phyloP scores from a whole-genome alignment of 164 flowering plant species.

The Cinnamomum chago region DNA sequence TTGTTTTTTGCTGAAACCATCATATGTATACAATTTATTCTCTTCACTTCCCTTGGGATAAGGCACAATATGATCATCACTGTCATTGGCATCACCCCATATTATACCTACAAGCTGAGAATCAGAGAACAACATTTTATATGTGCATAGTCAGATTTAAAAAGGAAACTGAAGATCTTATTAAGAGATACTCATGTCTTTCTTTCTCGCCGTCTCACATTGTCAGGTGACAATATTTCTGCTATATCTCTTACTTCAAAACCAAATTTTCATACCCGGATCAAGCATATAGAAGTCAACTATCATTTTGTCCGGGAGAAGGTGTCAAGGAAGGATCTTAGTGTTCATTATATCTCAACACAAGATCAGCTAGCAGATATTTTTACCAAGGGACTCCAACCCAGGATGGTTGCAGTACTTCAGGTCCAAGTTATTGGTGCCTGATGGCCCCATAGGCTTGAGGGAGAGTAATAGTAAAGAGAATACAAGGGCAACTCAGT shows the following conservation, averaged over 20 bases:
- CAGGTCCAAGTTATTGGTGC: background rate
- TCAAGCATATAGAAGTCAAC: background rate
- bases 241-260: background rate
- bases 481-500: no score
- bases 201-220: background rate
- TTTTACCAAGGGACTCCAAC: background rate
- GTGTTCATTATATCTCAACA: background rate
- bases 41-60: constrained; percentile 27
- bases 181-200: background rate
- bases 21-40: constrained; percentile 12
- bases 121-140: background rate
- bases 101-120: constrained; percentile 64
- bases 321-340: background rate
- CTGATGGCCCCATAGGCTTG: background rate
- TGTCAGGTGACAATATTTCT: background rate
- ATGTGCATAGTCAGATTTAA: background rate
- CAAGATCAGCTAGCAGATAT: background rate
- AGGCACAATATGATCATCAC: constrained; percentile 81
- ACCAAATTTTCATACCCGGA: background rate
- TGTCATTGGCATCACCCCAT: constrained; percentile 62
- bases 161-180: background rate
- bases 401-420: background rate
- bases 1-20: constrained; percentile 42
- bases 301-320: background rate
- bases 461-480: background rate